Conservation (phyloP, 1,284 basidiomycete genomes). For the Ceratobasidium papillatum region DNA sequence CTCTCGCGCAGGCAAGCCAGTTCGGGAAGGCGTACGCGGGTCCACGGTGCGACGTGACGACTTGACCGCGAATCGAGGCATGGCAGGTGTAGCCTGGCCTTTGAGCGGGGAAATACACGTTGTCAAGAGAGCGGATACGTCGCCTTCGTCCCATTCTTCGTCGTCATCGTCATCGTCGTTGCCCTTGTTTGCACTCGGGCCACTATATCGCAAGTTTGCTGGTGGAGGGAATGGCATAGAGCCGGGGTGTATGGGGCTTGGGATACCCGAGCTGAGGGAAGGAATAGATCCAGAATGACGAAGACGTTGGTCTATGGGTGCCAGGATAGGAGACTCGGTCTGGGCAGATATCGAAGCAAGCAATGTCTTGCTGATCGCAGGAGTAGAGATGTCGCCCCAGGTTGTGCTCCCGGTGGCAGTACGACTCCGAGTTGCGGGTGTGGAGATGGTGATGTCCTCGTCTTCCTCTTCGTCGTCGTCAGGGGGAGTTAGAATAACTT, state of each 20-base stretch:
- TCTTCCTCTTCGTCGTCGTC: constrained; percentile 32
- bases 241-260: constrained; percentile 28
- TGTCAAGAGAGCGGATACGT: constrained; percentile 27
- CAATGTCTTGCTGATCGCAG: constrained; percentile 29
- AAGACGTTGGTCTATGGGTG: constrained; percentile 31
- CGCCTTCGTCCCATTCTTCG: constrained; percentile 27
- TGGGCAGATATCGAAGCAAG: constrained; percentile 33
- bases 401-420: constrained; percentile 28
- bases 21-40: constrained; percentile 16
- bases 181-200: background rate
- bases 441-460: constrained; percentile 20
- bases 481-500: constrained; percentile 16
- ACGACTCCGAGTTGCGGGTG: constrained; percentile 32
- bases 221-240: constrained; percentile 32
- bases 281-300: constrained; percentile 21
- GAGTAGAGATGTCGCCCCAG: constrained; percentile 25
- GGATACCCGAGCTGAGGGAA: constrained; percentile 25
- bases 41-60: constrained; percentile 8
- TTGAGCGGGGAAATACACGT: constrained; percentile 24
- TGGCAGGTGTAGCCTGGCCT: constrained; percentile 29
- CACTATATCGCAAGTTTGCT: background rate
- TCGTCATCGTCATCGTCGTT: constrained; percentile 7
- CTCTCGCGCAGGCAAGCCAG: constrained; percentile 15
- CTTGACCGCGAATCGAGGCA: constrained; percentile 18
- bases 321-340: constrained; percentile 31